phyloP scores from a whole-genome alignment of 2,329 filamentous ascomycete species.

The Ascochyta clinopodiicola region DNA sequence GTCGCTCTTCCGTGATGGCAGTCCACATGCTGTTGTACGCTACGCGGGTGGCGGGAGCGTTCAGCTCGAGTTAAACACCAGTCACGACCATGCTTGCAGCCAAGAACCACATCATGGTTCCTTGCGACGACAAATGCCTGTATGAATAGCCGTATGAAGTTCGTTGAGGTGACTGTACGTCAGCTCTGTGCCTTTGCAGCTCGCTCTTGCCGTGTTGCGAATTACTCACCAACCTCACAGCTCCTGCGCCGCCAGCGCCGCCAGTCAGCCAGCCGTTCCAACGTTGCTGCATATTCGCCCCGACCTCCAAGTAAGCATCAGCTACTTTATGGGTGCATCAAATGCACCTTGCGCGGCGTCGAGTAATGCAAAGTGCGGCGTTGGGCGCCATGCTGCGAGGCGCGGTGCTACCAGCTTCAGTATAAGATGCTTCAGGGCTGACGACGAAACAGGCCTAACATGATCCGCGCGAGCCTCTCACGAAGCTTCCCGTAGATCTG shows the following conservation, averaged over 20 bases:
- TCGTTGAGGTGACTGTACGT: background rate
- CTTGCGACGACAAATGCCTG: constrained; percentile 29
- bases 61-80: constrained; percentile 41
- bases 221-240: constrained; percentile 4
- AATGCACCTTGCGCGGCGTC: constrained; percentile 11
- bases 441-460: constrained; percentile 38
- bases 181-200: constrained; percentile 1
- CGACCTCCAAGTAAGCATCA: constrained; percentile 30
- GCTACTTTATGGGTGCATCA: constrained; percentile 7
- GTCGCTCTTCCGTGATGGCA: constrained; percentile 32
- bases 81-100: constrained; percentile 27
- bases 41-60: constrained; percentile 12
- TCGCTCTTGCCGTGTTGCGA: constrained; percentile 5
- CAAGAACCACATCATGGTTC: constrained; percentile 31
- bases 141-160: constrained; percentile 15
- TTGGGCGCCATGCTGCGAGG: constrained; percentile 7
- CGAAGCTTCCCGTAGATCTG: constrained; percentile 44
- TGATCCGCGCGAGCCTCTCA: constrained; percentile 37
- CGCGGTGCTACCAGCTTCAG: constrained; percentile 4
- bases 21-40: constrained; percentile 25
- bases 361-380: constrained; percentile 1
- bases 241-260: constrained; percentile 18
- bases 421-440: constrained; percentile 30
- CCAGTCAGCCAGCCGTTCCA: constrained; percentile 24
- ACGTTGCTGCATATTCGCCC: constrained; percentile 19